Conservation (phyloP, 1,284 basidiomycete genomes). For the Tranzscheliella williamsii region DNA sequence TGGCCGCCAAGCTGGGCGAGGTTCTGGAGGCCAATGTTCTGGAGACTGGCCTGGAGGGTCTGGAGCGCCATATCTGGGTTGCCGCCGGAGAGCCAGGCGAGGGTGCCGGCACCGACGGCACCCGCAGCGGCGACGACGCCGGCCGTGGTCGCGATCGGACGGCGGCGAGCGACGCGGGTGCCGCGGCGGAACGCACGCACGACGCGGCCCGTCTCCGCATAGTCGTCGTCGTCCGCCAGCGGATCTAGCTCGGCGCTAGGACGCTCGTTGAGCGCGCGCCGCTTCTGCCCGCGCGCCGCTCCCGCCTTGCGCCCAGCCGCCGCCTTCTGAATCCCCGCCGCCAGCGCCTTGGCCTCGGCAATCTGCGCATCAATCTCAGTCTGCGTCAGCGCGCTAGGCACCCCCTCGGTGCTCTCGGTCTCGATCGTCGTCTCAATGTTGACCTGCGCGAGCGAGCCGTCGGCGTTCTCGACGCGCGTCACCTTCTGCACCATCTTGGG, state of each 20-base stretch:
- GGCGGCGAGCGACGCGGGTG: constrained; percentile 36
- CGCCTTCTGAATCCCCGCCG: constrained; percentile 40
- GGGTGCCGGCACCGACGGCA: constrained; percentile 52
- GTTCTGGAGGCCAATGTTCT: constrained; percentile 32
- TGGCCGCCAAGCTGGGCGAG: constrained; percentile 7
- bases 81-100: constrained; percentile 55
- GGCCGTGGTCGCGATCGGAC: constrained; percentile 48
- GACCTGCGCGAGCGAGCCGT: constrained; percentile 27
- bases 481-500: constrained; percentile 36
- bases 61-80: constrained; percentile 42
- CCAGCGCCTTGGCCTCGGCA: constrained; percentile 49
- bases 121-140: constrained; percentile 52
- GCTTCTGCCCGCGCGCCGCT: constrained; percentile 34
- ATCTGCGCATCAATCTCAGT: constrained; percentile 57
- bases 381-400: constrained; percentile 31
- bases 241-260: constrained; percentile 31
- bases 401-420: constrained; percentile 9
- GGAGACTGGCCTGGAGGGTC: constrained; percentile 46
- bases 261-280: constrained; percentile 49
- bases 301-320: constrained; percentile 8
- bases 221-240: constrained; percentile 44
- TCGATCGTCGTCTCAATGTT: constrained; percentile 37
- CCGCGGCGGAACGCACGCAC: constrained; percentile 38
- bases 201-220: constrained; percentile 32
- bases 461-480: constrained; percentile 24